Conservation (phyloP, 495 filamentous ascomycete genomes). For the Elaphomyces granulatus region DNA sequence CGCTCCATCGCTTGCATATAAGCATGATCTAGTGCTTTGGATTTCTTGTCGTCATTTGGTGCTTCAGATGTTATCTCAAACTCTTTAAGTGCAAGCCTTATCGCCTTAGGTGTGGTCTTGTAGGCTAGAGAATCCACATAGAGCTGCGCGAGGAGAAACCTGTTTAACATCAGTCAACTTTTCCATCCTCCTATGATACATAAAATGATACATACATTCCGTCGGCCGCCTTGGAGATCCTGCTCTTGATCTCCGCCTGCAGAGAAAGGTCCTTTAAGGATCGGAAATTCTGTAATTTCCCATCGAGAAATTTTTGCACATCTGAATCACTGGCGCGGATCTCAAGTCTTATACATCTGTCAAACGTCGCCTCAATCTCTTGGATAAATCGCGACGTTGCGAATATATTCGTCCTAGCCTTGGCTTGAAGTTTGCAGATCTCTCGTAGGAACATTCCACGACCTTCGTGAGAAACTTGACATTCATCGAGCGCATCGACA, state of each 20-base stretch:
- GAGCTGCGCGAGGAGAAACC: conserved; percentile 31
- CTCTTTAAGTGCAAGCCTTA: conserved; percentile 15
- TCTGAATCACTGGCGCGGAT: conserved; percentile 19
- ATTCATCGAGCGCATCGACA: conserved; percentile 36
- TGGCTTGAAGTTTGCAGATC: conserved; percentile 18
- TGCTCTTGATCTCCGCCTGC: conserved; percentile 9
- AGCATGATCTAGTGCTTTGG: conserved; percentile 8
- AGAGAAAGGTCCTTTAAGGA: conserved; percentile 11
- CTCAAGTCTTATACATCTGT: conserved; percentile 12
- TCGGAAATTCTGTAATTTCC: conserved; percentile 15
- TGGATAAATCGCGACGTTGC: conserved; percentile 19
- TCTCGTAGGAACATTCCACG: conserved; percentile 14
- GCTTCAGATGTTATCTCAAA: conserved; percentile 14
- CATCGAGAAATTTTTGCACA: conserved; percentile 18
- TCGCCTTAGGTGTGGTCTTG: conserved; percentile 15
- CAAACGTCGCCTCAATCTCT: conserved; percentile 15
- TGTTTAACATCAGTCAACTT: conserved; percentile 6
- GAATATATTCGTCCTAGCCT: conserved; percentile 12
- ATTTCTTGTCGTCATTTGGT: conserved; percentile 1
- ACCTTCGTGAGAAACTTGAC: conserved; percentile 14
- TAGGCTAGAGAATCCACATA: conserved; percentile 26
- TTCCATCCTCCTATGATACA: neutral
- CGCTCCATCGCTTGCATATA: conserved; percentile 27
- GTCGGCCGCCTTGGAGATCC: conserved; percentile 12
- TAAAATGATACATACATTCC: conserved; percentile 9